Evolutionary conservation across 2,329 filamentous ascomycete species (phyloP), one percentile per base, ranked within the genome.

Genomic region (Sclerotinia borealis): DNA sequence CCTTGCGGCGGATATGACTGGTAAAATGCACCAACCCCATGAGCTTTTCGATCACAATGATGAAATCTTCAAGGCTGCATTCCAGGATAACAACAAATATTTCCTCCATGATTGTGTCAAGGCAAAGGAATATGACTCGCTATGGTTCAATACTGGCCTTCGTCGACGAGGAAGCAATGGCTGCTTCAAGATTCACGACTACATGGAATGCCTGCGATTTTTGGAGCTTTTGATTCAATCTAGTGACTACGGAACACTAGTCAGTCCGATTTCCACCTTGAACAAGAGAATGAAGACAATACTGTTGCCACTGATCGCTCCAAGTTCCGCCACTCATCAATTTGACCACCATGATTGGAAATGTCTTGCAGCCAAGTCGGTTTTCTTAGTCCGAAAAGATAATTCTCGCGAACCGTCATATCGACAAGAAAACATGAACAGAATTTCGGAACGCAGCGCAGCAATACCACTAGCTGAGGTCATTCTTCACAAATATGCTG

Each of bases 31-130:
- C 17, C 54, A 50, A 29, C 36, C 65, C 1, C 59, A 36, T 27
- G 65, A 69, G 11, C 43, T 74, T 7, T 74, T 67, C 29, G 70
- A 74, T 37, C 68, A 71, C 31, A 29, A 66, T 17, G 67, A 72
- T 37, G 1, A 19, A 25, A 66, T 73, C 17, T 75, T 74, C 31
- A 15, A 36, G 27, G 61, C 72, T 2, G 73, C 72, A 11, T 75
- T 75, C 43, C 61, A 66, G 48, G 61, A 63, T 25, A n/a, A 68
- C 34, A 37, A 50, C 15, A 27, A 7, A 48, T 10, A 52, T 25
- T 74, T 75, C 50, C 36, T 75, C 1, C 71, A 73, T 47, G 34
- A 48, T 0, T 47, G 49, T 15, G 49, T 73, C 27, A 37, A 37
- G 41, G 15, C 4, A 54, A 60, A 49, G 52, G 22, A 9, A 15